phyloP scores from a whole-genome alignment of 2,329 filamentous ascomycete species.

The Aspergillus luchuensis region DNA sequence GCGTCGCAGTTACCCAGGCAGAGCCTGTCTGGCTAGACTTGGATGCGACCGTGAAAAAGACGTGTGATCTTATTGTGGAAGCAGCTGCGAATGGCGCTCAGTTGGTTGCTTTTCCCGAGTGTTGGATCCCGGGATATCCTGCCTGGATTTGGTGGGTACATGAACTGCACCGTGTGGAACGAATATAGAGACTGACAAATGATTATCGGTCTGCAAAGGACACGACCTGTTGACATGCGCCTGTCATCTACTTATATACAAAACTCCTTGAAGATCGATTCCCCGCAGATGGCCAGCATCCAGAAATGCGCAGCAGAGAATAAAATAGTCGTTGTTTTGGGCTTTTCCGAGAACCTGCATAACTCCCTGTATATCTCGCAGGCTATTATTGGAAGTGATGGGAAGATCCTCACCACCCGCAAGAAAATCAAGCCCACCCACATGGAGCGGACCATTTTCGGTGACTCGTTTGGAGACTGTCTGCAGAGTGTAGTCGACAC shows the following conservation, averaged over 20 bases:
- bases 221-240: constrained; percentile 33
- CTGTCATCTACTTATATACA: constrained; percentile 35
- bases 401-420: constrained; percentile 44
- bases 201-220: constrained; percentile 24
- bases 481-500: constrained; percentile 45
- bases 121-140: constrained; percentile 60
- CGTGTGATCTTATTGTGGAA: constrained; percentile 58
- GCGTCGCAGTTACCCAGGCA: constrained; percentile 45
- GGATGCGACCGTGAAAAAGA: constrained; percentile 57
- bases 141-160: constrained; percentile 46
- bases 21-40: constrained; percentile 65
- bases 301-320: constrained; percentile 36
- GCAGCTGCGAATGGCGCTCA: constrained; percentile 57
- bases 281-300: constrained; percentile 43
- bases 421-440: constrained; percentile 58
- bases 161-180: background rate
- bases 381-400: constrained; percentile 46
- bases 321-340: constrained; percentile 48
- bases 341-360: constrained; percentile 46
- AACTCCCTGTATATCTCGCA: constrained; percentile 52
- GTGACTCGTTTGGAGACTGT: constrained; percentile 46
- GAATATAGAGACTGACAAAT: background rate
- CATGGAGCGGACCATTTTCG: constrained; percentile 55
- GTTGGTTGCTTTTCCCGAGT: constrained; percentile 58
- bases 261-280: constrained; percentile 34